Evolutionary conservation across 306 rosid genomes (phyloP), one percentile per base, ranked within the genome.

Genomic region (Abrus precatorius): DNA sequence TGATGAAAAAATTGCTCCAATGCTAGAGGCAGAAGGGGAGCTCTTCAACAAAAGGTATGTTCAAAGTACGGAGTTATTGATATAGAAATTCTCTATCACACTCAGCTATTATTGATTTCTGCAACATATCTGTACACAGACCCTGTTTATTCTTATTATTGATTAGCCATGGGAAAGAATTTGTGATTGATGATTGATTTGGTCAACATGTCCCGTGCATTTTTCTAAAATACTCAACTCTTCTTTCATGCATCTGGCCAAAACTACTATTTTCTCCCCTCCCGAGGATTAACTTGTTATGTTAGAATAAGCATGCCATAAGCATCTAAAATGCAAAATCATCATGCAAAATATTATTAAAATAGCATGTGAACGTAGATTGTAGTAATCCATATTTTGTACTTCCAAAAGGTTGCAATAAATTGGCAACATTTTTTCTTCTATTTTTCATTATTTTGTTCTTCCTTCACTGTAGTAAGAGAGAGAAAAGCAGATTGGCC

Each of bases 11-110:
- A 91, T 93, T 80, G 92, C 90, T 71, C 90, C 92, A 12, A 88
- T 89, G 96, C 88, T 89, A 14, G 91, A 93, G 74, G 88, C 94
- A 34, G 96, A 93, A 75, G 97, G 97, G 70, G 96, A 87, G 72
- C 89, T 80, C 71, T 93, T 93, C 87, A 93, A 81, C 83, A 85
- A 83, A 85, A 91, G 97, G 97, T 87, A 62, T 69, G 84, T 78
- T 11, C 61, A 49, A 10, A 33, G 7, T 4, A 36, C 47, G 5
- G 40, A 29, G 53, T 7, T 57, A 53, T 74, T 55, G 55, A 57
- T 74, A 55, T 47, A 66, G 65, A 82, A 67, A 67, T 49, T 75
- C 57, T 49, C 4, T 32, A 40, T 36, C 40, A 36, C 32, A 12
- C 43, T 69, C 56, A 38, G 47, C 65, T 38, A 57, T 66, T 34